phyloP scores from a whole-genome alignment of 805 yeast species.

The Lipomyces anomalus region DNA sequence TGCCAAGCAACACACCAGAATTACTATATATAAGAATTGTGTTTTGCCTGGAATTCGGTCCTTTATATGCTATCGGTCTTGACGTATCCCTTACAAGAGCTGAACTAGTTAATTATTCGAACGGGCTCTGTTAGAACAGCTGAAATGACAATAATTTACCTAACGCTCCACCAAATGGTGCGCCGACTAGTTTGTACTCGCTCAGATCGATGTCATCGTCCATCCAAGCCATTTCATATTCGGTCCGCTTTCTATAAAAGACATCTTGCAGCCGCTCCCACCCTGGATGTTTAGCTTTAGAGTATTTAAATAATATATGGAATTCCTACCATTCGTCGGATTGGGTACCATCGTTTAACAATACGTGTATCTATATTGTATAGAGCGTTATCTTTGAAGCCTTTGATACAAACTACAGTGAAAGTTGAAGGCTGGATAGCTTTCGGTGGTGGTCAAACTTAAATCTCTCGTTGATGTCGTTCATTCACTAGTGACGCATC shows the following conservation, averaged over 20 bases:
- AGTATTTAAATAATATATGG: no score
- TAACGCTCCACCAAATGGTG: slow-evolving; percentile 50
- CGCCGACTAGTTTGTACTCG: slow-evolving; percentile 45
- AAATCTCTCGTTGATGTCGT: no score
- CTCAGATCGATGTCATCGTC: slow-evolving; percentile 36
- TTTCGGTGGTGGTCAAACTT: no score
- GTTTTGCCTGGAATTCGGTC: slow-evolving; percentile 22
- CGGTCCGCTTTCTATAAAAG: slow-evolving; percentile 46
- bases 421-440: no score
- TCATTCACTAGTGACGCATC: no score
- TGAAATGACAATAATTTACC: slow-evolving; percentile 30
- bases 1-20: slow-evolving; percentile 30
- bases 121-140: neutral
- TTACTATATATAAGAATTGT: slow-evolving; percentile 31
- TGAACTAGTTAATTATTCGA: slow-evolving; percentile 16
- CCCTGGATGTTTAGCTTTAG: no score
- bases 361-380: no score
- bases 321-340: no score
- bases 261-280: slow-evolving; percentile 79
- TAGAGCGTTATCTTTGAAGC: no score
- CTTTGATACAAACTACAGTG: no score
- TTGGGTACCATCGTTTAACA: no score
- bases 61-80: slow-evolving; percentile 20
- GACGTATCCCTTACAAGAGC: slow-evolving; percentile 21
- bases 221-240: slow-evolving; percentile 26